Base-by-base conservation (phyloP, 1,139 yeast species). In the Hansenula lynferdii region DNA sequence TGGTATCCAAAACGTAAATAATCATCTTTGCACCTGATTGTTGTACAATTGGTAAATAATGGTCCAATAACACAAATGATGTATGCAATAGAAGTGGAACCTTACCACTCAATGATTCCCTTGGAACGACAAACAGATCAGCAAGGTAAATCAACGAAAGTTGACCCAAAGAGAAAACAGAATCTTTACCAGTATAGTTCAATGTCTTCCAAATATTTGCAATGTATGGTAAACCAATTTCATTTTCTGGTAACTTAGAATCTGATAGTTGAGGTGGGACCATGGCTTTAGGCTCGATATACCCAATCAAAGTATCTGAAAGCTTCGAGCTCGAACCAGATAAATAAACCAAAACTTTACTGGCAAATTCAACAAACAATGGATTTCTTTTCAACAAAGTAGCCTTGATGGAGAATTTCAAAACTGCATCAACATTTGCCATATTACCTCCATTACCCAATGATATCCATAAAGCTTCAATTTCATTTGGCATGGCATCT, bases 401-500 rank as follows among this genome's bases (percentile, higher is more conserved):
- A 33, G 80, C 77, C 24, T 69, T 70, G 36, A 87, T 69, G 28
- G 89, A 67, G 53, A 78, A 92, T 34, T 81, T 85, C 51, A 86
- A 62, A 16, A 89, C 84, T 8, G 77, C 78, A 41, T 80, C 80
- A 27, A 83, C 81, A 53, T 92, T 90, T 10, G 70, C 72, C 10
- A 79, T 71, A 28, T 75, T 74, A n/a, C 70, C 67, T 5, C 82
- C 83, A 39, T 78, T 78, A 2, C 95, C 96, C 28, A 92, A 67
- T 0, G 97, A 94, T 5, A 85, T 87, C 99, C 99, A 94, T 28
- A 92, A 62, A 0, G 95, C 95, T 57, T 90, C 97, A 9, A 92
- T 86, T 51, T 89, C 97, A 51, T 83, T 83, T 35, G 86, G 85
- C 50, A 86, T 77, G 14, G 70, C 68, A 32, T 81, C 80, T 39